A percentile compares a stretch with the other conserved stretches of the same genome.
phyloP scores from a whole-genome alignment of 768 basidiomycete species.

The Phylloporus arenicola region DNA sequence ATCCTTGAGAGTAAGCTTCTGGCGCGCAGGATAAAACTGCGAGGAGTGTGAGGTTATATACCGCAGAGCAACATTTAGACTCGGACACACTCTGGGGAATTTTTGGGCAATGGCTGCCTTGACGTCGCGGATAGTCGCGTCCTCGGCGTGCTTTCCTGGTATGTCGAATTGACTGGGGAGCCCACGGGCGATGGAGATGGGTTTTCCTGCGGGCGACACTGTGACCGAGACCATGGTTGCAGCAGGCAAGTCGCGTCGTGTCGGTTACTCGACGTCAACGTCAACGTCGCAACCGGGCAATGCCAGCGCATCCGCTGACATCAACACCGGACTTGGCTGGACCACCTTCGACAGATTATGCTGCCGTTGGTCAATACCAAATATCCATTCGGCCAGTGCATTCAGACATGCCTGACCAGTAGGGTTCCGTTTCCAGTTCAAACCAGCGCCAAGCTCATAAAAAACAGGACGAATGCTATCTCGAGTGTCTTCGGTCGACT shows the following conservation, averaged over 20 bases:
- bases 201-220: slow-evolving; percentile 45
- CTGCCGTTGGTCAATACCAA: slow-evolving; percentile 3
- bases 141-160: slow-evolving; percentile 35
- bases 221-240: slow-evolving; percentile 48
- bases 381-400: neutral
- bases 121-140: slow-evolving; percentile 61
- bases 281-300: neutral
- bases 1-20: slow-evolving; percentile 63
- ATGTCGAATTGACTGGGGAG: slow-evolving; percentile 50
- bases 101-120: slow-evolving; percentile 58
- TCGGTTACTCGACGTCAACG: too few relatives aligned
- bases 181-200: slow-evolving; percentile 42
- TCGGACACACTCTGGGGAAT: slow-evolving; percentile 41
- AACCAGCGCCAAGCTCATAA: slow-evolving; percentile 3
- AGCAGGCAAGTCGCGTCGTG: neutral
- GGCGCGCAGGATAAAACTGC: slow-evolving; percentile 62
- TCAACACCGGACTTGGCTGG: neutral
- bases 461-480: slow-evolving; percentile 18
- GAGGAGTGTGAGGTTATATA: slow-evolving; percentile 3
- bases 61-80: neutral
- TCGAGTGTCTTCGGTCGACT: slow-evolving; percentile 20
- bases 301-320: neutral
- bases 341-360: slow-evolving; percentile 8
- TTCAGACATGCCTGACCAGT: slow-evolving; percentile 7
- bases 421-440: neutral